A percentile compares a stretch with the other conserved stretches of the same genome.
phyloP scores from a whole-genome alignment of 106 monocot species.

The Dendrobium catenatum region DNA sequence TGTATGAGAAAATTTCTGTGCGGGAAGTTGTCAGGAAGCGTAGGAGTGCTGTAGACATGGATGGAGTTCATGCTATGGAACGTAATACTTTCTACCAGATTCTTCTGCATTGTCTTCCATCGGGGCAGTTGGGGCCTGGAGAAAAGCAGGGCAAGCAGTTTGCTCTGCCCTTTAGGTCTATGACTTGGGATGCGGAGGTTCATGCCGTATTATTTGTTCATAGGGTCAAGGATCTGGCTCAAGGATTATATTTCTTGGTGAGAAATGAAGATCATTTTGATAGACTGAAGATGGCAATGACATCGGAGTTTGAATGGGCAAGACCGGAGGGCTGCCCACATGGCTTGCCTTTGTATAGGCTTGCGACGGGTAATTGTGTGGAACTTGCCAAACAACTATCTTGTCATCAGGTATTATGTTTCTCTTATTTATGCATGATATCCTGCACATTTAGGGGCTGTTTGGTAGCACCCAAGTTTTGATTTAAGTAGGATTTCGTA shows the following conservation, averaged over 20 bases:
- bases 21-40: slow-evolving; percentile 72
- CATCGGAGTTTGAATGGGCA: slow-evolving; percentile 81
- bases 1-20: slow-evolving; percentile 52
- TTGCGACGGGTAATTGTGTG: slow-evolving; percentile 52
- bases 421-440: not conserved
- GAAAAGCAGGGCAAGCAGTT: slow-evolving; percentile 75
- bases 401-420: slow-evolving; percentile 74
- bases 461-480: too few species aligned
- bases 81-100: slow-evolving; percentile 88
- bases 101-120: slow-evolving; percentile 82
- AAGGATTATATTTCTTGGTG: slow-evolving; percentile 86
- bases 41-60: slow-evolving; percentile 96
- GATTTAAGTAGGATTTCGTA: too few species aligned
- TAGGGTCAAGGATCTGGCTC: slow-evolving; percentile 50
- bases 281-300: slow-evolving; percentile 61
- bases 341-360: slow-evolving; percentile 76
- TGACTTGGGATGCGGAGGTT: slow-evolving; percentile 91
- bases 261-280: slow-evolving; percentile 93
- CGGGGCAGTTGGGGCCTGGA: slow-evolving; percentile 44
- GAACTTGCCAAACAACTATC: slow-evolving; percentile 64
- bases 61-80: slow-evolving; percentile 67
- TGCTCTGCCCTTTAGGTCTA: slow-evolving; percentile 66
- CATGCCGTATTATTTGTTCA: slow-evolving; percentile 92
- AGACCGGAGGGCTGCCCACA: slow-evolving; percentile 77
- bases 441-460: not conserved